phyloP scores from a whole-genome alignment of 2,329 filamentous ascomycete genomes.

The Septoria linicola region DNA sequence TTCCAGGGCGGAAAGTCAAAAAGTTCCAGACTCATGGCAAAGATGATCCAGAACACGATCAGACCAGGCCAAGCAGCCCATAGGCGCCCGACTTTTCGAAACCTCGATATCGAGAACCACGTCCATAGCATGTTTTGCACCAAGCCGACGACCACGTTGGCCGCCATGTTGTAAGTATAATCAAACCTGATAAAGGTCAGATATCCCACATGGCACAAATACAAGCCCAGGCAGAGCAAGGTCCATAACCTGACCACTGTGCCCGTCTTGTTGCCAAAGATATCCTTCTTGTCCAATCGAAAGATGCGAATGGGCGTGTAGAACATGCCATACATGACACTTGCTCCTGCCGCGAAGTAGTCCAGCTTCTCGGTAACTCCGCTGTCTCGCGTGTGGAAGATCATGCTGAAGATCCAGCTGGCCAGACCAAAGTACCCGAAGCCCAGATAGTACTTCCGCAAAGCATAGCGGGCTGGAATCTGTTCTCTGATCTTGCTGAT shows the following conservation, averaged over 20 bases:
- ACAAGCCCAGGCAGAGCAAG: slow-evolving; percentile 66
- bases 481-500: slow-evolving; percentile 66
- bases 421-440: slow-evolving; percentile 79
- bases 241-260: slow-evolving; percentile 73
- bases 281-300: slow-evolving; percentile 65
- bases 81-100: slow-evolving; percentile 64
- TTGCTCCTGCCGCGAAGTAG: slow-evolving; percentile 90
- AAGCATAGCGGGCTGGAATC: slow-evolving; percentile 70
- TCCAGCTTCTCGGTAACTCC: slow-evolving; percentile 85
- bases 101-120: slow-evolving; percentile 75
- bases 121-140: slow-evolving; percentile 83
- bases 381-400: slow-evolving; percentile 93
- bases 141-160: slow-evolving; percentile 80
- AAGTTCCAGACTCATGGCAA: slow-evolving; percentile 93
- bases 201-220: slow-evolving; percentile 75
- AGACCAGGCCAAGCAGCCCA: slow-evolving; percentile 91
- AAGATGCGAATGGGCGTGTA: slow-evolving; percentile 80
- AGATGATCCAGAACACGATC: slow-evolving; percentile 85
- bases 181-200: slow-evolving; percentile 85
- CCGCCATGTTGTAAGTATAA: slow-evolving; percentile 97
- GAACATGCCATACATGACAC: slow-evolving; percentile 87
- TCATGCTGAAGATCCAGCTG: slow-evolving; percentile 82
- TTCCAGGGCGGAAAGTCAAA: slow-evolving; percentile 86
- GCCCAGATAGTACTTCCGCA: slow-evolving; percentile 75
- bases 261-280: slow-evolving; percentile 38